These are phyloP conservation scores for Singerocomus inundabilis DNA, from an alignment of 1,284 basidiomycete species.

Conservation along the genomic window DNA sequence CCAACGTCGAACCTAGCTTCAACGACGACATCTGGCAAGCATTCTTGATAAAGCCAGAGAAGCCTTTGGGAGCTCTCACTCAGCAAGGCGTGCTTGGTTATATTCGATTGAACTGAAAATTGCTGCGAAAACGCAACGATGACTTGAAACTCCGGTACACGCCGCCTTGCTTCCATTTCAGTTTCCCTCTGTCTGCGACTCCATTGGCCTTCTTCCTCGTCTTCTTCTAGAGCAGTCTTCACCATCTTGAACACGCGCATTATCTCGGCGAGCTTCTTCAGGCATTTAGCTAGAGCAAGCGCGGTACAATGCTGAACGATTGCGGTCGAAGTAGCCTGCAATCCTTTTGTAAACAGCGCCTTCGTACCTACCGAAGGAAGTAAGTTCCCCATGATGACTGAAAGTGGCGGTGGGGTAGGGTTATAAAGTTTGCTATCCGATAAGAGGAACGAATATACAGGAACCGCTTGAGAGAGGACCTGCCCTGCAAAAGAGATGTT, in stretches of 20 bases:
- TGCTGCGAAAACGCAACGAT: slow-evolving; percentile 76
- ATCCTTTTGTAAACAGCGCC: slow-evolving; percentile 73
- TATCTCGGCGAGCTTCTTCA: slow-evolving; percentile 68
- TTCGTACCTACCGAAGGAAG: slow-evolving; percentile 72
- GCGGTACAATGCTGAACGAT: slow-evolving; percentile 86
- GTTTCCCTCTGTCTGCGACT: slow-evolving; percentile 57
- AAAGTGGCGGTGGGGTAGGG: slow-evolving; percentile 70
- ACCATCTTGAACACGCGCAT: slow-evolving; percentile 50
- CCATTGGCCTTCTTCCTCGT: slow-evolving; percentile 70
- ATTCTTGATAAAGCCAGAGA: slow-evolving; percentile 81
- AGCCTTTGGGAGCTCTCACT: slow-evolving; percentile 78
- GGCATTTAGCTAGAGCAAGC: slow-evolving; percentile 67
- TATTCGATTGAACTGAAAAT: slow-evolving; percentile 17
- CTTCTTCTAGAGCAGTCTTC: slow-evolving; percentile 60
- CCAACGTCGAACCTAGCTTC: slow-evolving; percentile 87
- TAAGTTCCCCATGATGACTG: slow-evolving; percentile 69
- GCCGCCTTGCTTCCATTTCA: slow-evolving; percentile 70
- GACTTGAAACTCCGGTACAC: slow-evolving; percentile 83
- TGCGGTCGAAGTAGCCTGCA: slow-evolving; percentile 57
- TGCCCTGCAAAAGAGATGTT: slow-evolving; percentile 81
- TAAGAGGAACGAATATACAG: slow-evolving; percentile 60
- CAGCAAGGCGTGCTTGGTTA: slow-evolving; percentile 52
- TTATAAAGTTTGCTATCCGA: slow-evolving; percentile 45
- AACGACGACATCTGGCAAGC: slow-evolving; percentile 68
- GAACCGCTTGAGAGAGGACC: slow-evolving; percentile 75